Base-by-base conservation (phyloP, 1,139 yeast genomes). In the Pichia sp. region DNA sequence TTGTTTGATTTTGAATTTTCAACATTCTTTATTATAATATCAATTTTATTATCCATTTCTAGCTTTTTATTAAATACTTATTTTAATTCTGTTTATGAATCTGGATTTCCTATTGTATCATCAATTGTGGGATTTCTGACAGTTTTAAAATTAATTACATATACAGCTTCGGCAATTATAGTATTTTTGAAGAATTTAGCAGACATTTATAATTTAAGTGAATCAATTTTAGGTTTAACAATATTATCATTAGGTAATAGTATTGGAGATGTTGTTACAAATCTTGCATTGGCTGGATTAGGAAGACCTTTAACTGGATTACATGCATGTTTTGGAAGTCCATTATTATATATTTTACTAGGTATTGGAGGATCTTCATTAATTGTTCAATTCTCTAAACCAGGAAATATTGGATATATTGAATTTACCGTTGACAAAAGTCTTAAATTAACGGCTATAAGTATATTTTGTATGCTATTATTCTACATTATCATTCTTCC, bases 301-400 rank as follows among this genome's bases (percentile, higher is more conserved):
- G 82, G 81, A 1, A 69, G 75, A 67, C 81, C 81, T 0, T 58
- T 75, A 28, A 77, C 78, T 70, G 81, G 81, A 2, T 68, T 78
- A 47, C 75, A 79, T 46, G 82, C 82, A 1, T 77, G 83, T 56
- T 76, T 77, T 60, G 83, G 83, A 1, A 76, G 81, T 0, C 82
- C 83, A 0, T 62, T 78, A 9, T 60, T 78, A 29, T 71, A 79
- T 30, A 62, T 76, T 35, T 65, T 74, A 69, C 34, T 66, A 66
- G 67, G 83, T 71, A 37, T 61, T 64, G 54, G 78, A 58, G 58
- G 60, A 18, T 64, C 63, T 46, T 74, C 77, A 0, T 53, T 74
- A n/a, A 49, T 74, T 3, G 58, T 71, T 4, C 64, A 69, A 41
- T 44, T 59, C 3, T 47, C 48, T 34, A 44, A 54, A 4, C 29